Percentiles rank a stretch among this genome's conserved stretches.
phyloP scores from a whole-genome alignment of 208 protist species.

The Leishmania arabica region DNA sequence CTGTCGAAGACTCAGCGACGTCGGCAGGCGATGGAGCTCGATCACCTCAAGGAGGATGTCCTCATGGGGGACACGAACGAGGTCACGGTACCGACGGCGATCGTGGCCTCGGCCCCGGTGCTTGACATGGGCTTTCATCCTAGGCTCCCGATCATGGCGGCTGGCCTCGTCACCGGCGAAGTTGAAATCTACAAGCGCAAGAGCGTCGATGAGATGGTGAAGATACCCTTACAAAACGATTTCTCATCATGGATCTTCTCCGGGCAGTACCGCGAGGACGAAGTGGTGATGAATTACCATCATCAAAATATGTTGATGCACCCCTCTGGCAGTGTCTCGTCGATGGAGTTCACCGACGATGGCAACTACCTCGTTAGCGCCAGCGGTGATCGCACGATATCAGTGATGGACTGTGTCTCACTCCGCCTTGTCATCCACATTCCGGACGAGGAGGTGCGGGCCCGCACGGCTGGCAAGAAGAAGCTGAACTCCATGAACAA shows the following conservation, averaged over 20 bases:
- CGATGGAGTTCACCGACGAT: constrained; percentile 92
- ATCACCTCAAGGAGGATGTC: constrained; percentile 43
- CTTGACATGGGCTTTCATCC: constrained; percentile 86
- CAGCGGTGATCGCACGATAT: constrained; percentile 82
- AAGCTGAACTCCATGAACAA: constrained; percentile 47
- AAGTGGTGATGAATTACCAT: constrained; percentile 59
- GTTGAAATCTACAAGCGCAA: constrained; percentile 77
- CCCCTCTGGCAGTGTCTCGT: constrained; percentile 59
- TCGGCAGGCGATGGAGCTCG: constrained; percentile 60
- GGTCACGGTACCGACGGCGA: constrained; percentile 58
- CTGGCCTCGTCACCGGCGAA: constrained; percentile 80
- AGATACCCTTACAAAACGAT: constrained; percentile 64
- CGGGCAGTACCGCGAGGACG: constrained; percentile 45
- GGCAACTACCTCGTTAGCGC: constrained; percentile 79
- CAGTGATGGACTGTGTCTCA: constrained; percentile 84
- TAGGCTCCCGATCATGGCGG: constrained; percentile 64
- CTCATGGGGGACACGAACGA: constrained; percentile 67
- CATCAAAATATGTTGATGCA: constrained; percentile 86
- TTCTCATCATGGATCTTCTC: constrained; percentile 76
- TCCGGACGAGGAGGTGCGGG: constrained; percentile 30
- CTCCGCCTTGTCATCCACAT: constrained; percentile 77
- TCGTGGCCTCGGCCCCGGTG: constrained; percentile 61
- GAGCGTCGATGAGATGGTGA: constrained; percentile 57
- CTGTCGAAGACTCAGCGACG: too few species aligned
- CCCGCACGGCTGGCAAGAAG: constrained; percentile 23